A percentile compares a stretch with the other conserved stretches of the same genome.
Conservation (phyloP, 345 rosid species). For the Eucalyptus cloeziana region DNA sequence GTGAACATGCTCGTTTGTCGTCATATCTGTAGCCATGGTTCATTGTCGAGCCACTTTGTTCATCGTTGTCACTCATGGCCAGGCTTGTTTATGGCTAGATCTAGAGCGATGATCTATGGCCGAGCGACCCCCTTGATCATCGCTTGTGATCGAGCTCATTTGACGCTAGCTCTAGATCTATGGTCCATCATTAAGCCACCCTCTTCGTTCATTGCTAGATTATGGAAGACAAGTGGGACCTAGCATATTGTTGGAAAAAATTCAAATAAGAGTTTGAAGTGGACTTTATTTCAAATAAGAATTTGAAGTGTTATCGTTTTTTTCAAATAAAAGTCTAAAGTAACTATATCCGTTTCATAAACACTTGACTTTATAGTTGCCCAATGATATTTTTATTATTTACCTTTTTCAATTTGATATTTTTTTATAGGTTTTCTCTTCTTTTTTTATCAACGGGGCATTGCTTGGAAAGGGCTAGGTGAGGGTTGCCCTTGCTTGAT, state of each 20-base stretch:
- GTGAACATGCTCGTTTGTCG: background rate
- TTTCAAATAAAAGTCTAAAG: too few relatives aligned
- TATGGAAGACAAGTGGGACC: background rate
- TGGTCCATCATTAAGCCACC: background rate
- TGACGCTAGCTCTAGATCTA: accelerated
- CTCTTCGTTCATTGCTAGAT: background rate
- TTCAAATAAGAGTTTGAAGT: too few relatives aligned
- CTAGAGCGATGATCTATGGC: background rate
- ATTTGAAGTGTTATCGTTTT: too few relatives aligned
- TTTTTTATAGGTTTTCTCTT: too few relatives aligned
- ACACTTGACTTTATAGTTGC: too few relatives aligned
- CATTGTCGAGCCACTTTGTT: background rate
- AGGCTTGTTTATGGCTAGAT: background rate
- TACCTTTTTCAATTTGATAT: too few relatives aligned
- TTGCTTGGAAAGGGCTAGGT: too few relatives aligned
- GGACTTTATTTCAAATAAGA: accelerated
- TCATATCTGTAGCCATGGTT: background rate
- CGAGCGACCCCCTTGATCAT: background rate
- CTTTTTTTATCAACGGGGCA: accelerated
- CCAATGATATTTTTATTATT: too few relatives aligned
- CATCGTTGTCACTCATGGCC: accelerated
- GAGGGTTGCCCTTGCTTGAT: too few relatives aligned
- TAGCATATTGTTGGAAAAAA: too few relatives aligned
- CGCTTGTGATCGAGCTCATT: background rate
- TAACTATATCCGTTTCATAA: too few relatives aligned